Base-by-base conservation (phyloP, 768 basidiomycete genomes). In the Kwoniella bestiolae region DNA sequence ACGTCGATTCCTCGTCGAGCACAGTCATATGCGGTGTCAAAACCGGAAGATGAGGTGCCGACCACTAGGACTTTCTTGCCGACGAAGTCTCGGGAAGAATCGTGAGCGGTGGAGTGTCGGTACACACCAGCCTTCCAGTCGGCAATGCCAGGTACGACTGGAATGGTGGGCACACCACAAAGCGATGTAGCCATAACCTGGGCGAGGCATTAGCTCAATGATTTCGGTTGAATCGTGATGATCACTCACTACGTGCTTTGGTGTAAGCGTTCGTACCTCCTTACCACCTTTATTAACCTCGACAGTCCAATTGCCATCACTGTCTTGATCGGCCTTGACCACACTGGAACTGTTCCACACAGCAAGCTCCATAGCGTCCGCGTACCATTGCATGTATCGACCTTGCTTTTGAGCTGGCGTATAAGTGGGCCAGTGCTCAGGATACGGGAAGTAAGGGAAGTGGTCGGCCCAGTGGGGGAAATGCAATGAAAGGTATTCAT, bases 11-110 rank as follows among this genome's bases (percentile, higher is more conserved):
- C 86, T 67, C 84, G 75, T 4, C 83, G 76, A 47, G 76, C 82
- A 49, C 82, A 84, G 65, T 86, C 86, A 16, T 82, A 74, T 5
- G 84, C 83, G 50, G 87, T 84, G 53, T 86, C 86, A 66, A 86
- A 85, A 1, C 67, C 67, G 29, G 68, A 68, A 14, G 88, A 89
- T 59, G 86, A 86, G 18, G 89, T 84, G 1, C 90, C 90, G 4
- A 91, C 81, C 2, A 91, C 86, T 4, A 87, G 83, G 0, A 90
- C 88, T 72, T 87, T 91, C 81, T 90, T 90, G 45, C 57, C 57
- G 8, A 59, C 57, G 70, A 87, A 87, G 45, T 87, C 86, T 12
- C 82, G 79, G 0, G 87, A 87, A 18, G 77, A 82, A 45, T 84
- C 83, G 76, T 90, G 86, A 29, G 84, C 73, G 6, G 78, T 83